These are phyloP conservation scores for Gyrodon lividus DNA, from an alignment of 768 basidiomycete genomes.

Conservation along the genomic window DNA sequence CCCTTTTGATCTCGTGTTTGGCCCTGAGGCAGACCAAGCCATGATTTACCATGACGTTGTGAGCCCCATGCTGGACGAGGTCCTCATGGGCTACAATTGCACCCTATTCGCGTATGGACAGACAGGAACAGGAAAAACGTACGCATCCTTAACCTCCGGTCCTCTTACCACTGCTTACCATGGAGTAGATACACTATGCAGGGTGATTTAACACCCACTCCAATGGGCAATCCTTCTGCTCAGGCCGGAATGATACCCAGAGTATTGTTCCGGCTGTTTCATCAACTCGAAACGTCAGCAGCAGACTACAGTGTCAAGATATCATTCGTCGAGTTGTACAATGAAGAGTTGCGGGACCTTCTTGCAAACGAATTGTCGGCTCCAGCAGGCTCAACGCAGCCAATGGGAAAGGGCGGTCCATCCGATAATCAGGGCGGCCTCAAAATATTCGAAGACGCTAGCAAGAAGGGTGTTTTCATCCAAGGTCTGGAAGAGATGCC, in stretches of 20 bases:
- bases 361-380: constrained; percentile 75
- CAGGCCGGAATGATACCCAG: constrained; percentile 97
- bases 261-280: constrained; percentile 86
- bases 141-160: constrained; percentile 32
- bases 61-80: constrained; percentile 87
- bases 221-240: constrained; percentile 83
- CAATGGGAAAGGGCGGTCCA: constrained; percentile 64
- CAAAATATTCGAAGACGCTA: constrained; percentile 91
- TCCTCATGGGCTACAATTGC: constrained; percentile 95
- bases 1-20: constrained; percentile 94
- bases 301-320: constrained; percentile 91
- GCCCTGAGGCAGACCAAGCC: constrained; percentile 94
- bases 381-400: constrained; percentile 65
- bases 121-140: constrained; percentile 99
- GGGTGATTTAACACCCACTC: constrained; percentile 81
- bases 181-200: constrained; percentile 90
- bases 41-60: constrained; percentile 95
- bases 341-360: constrained; percentile 96
- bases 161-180: constrained; percentile 11
- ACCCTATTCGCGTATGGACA: constrained; percentile 98
- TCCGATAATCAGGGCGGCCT: constrained; percentile 60
- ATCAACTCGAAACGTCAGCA: constrained; percentile 73
- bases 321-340: constrained; percentile 94
- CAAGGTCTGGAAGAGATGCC: constrained; percentile 91
- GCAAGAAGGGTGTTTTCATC: constrained; percentile 86